Evolutionary conservation across 768 basidiomycete genomes (phyloP).

Genomic region (Mycena capillaripes): DNA sequence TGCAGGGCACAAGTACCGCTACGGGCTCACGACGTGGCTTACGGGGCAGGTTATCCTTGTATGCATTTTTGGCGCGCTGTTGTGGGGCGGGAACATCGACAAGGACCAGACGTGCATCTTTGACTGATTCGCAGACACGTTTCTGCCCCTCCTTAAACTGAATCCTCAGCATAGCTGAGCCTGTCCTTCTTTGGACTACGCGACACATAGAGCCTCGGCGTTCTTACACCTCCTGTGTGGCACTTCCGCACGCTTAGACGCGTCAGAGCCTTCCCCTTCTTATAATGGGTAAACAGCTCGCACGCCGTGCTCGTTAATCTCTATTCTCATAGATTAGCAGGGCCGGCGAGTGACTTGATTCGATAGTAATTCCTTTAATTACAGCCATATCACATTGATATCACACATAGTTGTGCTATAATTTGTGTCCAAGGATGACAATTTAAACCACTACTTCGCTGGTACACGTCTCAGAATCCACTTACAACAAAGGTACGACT

Average conservation of each 20-base stretch:
- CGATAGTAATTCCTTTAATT: slow-evolving; percentile 5
- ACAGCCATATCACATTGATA: too few species aligned
- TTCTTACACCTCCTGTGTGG: background rate
- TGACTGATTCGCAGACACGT: background rate
- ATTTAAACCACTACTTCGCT: too few species aligned
- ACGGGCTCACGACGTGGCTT: slow-evolving; percentile 78
- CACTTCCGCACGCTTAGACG: background rate
- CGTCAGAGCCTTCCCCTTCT: background rate
- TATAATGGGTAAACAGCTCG: background rate
- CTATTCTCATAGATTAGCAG: background rate
- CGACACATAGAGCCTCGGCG: background rate
- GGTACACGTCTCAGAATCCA: too few species aligned
- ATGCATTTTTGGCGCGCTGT: slow-evolving; percentile 30
- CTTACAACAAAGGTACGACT: too few species aligned
- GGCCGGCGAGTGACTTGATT: background rate
- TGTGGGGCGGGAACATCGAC: slow-evolving; percentile 30
- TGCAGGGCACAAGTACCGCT: slow-evolving; percentile 72
- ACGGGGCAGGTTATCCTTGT: slow-evolving; percentile 67
- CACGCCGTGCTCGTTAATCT: slow-evolving; percentile 3
- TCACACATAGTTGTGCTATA: too few species aligned
- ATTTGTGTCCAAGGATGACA: too few species aligned
- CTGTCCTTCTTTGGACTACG: too few species aligned
- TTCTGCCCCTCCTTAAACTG: too few species aligned
- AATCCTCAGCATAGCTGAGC: background rate
- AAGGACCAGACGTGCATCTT: slow-evolving; percentile 32